Evolutionary conservation across 2,329 filamentous ascomycete genomes (phyloP), one percentile per base, ranked within the genome.

Genomic region (Aspergillus fumigatiaffinis): DNA sequence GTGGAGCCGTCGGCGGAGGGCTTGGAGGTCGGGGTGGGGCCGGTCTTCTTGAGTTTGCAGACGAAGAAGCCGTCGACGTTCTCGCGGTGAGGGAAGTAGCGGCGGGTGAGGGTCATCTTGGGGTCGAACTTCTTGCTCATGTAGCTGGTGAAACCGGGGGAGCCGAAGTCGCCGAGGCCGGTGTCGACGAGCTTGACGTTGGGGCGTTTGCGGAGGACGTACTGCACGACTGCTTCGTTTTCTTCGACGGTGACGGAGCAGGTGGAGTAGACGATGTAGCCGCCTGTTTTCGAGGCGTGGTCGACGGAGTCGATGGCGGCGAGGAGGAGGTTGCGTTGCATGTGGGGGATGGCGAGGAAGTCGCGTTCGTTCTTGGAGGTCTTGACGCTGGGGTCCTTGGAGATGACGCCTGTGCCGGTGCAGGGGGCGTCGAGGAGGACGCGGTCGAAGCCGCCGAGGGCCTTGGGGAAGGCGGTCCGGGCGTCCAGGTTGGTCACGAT

Each of bases 1-100:
- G n/a, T n/a, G n/a, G n/a, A n/a, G 25, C 62, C 68, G 32, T 62
- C 65, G 3, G 66, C 66, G 9, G 62, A 52, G 23, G 67, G 50
- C 58, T 68, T 68, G 35, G 63, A 54, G 28, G 63, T 54, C 38
- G 90, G 87, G 44, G 89, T 90, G 3, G 91, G 89, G 0, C 86
- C 93, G 17, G 85, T 85, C 83, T 99, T 99, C 77, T 96, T 92
- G 78, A 99, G 89, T 77, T 99, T 99, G 69, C 92, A 91, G 60
- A 99, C 94, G 73, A 92, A 99, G 86, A 99, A 99, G 63, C 94
- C 94, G 73, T 97, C 94, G 35, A 99, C 92, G 77, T 97, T 96
- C 80, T 94, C 91, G 21, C 89, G 84, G 73, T 96, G 91, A 0
- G 92, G 91, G 77, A 95, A 96, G 80, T 91, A 96, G 56, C 92